Evolutionary conservation across 2,329 filamentous ascomycete genomes (phyloP).

Genomic region (Trichoderma sp.): DNA sequence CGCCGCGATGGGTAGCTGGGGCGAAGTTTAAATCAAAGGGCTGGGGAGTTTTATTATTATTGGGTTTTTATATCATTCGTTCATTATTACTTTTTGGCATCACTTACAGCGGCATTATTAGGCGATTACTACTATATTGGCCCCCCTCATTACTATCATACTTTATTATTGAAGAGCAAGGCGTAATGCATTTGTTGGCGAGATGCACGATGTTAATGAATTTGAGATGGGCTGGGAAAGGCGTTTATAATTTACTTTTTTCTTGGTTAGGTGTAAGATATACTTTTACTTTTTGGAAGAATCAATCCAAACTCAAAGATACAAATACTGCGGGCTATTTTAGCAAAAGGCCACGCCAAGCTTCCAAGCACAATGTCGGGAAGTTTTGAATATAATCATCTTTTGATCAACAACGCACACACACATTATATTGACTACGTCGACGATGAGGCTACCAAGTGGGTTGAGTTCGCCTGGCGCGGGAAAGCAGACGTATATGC

Average conservation of each 20-base stretch:
- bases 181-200: conserved; percentile 22
- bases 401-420: not conserved
- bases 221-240: conserved; percentile 5
- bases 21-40: conserved; percentile 60
- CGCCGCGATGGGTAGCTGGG: conserved; percentile 76
- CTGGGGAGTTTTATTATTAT: not conserved
- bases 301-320: not conserved
- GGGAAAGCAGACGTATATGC: not conserved
- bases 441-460: not conserved
- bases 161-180: conserved; percentile 16
- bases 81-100: conserved; percentile 7
- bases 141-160: not conserved
- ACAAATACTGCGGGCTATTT: not conserved
- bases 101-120: conserved; percentile 22
- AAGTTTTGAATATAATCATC: conserved; percentile 14
- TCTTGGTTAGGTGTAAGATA: conserved; percentile 6
- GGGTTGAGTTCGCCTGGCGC: conserved; percentile 11
- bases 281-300: not conserved
- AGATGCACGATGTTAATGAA: conserved; percentile 13
- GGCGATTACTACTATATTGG: conserved; percentile 10
- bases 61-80: not conserved
- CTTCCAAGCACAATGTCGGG: not conserved
- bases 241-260: not conserved
- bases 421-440: not conserved
- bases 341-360: not conserved